Conservation (phyloP, 495 filamentous ascomycete genomes). For the Daldinia vernicosa region DNA sequence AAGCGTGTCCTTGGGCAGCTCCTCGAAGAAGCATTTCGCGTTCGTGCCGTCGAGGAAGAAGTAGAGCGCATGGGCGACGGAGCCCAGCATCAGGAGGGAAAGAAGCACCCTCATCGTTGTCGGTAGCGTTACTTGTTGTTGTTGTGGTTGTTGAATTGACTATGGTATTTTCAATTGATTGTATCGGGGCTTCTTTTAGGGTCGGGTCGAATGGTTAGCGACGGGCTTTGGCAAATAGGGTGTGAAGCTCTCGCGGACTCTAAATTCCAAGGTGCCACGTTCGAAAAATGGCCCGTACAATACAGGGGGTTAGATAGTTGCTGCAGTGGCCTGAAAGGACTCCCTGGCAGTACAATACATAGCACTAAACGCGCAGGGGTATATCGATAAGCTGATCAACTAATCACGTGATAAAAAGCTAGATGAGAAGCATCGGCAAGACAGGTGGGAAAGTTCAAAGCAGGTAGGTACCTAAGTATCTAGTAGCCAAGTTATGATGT, state of each 20-base stretch:
- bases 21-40: slow-evolving; percentile 96
- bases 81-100: slow-evolving; percentile 59
- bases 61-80: slow-evolving; percentile 79
- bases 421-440: neutral
- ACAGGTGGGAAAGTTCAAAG: neutral
- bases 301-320: slow-evolving; percentile 30
- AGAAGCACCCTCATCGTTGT: slow-evolving; percentile 58
- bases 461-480: too few species aligned
- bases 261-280: slow-evolving; percentile 53
- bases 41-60: slow-evolving; percentile 90
- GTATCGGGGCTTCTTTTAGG: neutral
- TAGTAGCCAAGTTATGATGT: neutral
- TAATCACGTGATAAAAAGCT: neutral
- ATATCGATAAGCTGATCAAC: neutral
- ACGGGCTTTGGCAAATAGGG: slow-evolving; percentile 6
- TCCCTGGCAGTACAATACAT: too few species aligned
- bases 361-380: neutral
- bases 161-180: slow-evolving; percentile 12
- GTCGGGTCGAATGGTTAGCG: slow-evolving; percentile 1
- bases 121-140: neutral
- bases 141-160: too few species aligned
- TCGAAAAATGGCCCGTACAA: slow-evolving; percentile 49
- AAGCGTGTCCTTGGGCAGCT: slow-evolving; percentile 94
- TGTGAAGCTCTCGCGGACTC: slow-evolving; percentile 31
- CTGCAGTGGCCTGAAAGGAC: neutral